These are phyloP conservation scores for Populus trichocarpa DNA, from an alignment of 441 rosid genomes.

Conservation along the genomic window DNA sequence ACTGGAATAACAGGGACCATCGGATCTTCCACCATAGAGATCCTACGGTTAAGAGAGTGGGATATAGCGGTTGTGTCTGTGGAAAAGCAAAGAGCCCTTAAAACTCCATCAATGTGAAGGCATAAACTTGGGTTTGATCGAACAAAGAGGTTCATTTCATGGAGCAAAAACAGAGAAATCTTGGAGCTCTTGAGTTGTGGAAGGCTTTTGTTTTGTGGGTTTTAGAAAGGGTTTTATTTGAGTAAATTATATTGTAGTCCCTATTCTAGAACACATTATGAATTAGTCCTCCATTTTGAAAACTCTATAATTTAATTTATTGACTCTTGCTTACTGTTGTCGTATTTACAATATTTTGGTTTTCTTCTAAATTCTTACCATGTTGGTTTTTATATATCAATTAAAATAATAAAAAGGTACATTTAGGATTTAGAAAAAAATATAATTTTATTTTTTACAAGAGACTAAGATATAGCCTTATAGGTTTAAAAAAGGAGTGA, in stretches of 20 bases:
- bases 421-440: background rate
- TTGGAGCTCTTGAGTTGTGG: background rate
- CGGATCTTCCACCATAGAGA: conserved; percentile 24
- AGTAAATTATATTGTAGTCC: background rate
- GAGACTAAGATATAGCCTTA: background rate
- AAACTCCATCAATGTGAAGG: background rate
- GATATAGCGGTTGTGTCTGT: background rate
- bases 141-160: background rate
- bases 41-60: conserved; percentile 20
- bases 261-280: background rate
- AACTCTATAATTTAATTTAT: too few species aligned
- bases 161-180: background rate
- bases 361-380: too few species aligned
- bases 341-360: too few species aligned
- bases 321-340: background rate
- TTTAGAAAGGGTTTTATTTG: background rate
- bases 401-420: background rate
- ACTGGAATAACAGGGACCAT: conserved; percentile 23
- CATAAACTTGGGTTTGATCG: background rate
- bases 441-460: background rate
- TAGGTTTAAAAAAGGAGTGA: background rate
- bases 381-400: too few species aligned
- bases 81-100: conserved; percentile 1
- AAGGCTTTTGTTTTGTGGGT: background rate
- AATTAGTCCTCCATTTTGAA: background rate